A percentile compares a stretch with the other conserved stretches of the same genome.
These are phyloP conservation scores for Aegilops bicornis DNA, from an alignment of 176 grass and related monocot species.

Conservation along the genomic window DNA sequence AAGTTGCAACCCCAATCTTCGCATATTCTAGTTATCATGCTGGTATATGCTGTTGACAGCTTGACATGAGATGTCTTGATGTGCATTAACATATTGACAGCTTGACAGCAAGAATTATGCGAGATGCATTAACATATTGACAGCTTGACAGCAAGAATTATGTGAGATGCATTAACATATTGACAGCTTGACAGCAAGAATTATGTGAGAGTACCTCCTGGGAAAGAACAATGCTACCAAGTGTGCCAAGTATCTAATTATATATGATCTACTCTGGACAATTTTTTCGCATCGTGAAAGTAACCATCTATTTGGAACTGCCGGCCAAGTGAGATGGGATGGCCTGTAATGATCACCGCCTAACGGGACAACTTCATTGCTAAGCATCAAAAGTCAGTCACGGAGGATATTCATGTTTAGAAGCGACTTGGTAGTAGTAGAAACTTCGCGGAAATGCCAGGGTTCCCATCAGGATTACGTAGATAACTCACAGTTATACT, in stretches of 20 bases:
- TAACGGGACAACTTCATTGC: conserved; percentile 1
- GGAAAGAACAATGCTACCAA: conserved; percentile 24
- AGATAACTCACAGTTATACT: background rate
- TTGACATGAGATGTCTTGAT: conserved; percentile 9
- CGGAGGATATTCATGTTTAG: background rate
- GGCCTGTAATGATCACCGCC: background rate
- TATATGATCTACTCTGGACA: background rate
- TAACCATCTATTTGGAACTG: background rate
- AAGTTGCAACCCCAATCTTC: conserved; percentile 20
- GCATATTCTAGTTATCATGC: conserved; percentile 4
- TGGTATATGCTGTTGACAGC: conserved; percentile 30
- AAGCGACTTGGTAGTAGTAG: background rate
- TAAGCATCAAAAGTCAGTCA: conserved; percentile 23
- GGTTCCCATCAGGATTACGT: background rate
- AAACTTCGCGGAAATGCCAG: conserved; percentile 10
- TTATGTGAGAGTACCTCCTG: background rate
- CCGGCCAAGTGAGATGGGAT: background rate
- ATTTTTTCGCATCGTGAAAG: conserved; percentile 24
- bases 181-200: conserved; percentile 32
- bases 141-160: conserved; percentile 20
- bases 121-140: conserved; percentile 15
- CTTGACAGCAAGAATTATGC: conserved; percentile 16
- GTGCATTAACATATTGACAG: conserved; percentile 24
- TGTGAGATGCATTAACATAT: conserved; percentile 20
- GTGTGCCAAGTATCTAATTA: conserved; percentile 17